These are phyloP conservation scores for Cladochytrium replicatum DNA, from an alignment of 192 early-diverging fungal genomes.

Conservation along the genomic window DNA sequence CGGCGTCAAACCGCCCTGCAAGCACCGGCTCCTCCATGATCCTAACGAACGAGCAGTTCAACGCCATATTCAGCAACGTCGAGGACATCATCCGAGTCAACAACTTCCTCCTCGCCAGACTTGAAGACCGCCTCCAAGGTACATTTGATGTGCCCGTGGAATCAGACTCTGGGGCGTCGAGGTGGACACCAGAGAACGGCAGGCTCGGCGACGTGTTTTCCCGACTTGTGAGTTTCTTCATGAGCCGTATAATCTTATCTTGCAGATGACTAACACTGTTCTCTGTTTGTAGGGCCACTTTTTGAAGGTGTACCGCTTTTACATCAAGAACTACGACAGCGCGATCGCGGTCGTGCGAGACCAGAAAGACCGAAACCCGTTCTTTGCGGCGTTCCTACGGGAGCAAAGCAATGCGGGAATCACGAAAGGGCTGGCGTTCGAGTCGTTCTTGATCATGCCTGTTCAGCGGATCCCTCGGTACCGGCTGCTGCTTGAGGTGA, in stretches of 20 bases:
- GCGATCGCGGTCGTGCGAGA: conserved; percentile 15
- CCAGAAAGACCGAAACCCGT: neutral
- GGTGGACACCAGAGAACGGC: conserved; percentile 3
- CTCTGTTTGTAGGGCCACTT: conserved; percentile 10
- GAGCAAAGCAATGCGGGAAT: neutral
- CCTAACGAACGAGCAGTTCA: no score
- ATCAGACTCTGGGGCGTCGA: no score
- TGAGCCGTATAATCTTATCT: neutral
- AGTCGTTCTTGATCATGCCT: conserved; percentile 76
- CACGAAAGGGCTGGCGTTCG: conserved; percentile 48
- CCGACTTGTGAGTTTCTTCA: conserved; percentile 9
- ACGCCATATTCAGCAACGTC: no score
- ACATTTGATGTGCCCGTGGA: no score
- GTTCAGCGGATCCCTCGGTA: conserved; percentile 91
- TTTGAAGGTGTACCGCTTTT: conserved; percentile 17
- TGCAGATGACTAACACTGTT: neutral
- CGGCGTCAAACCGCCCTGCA: no score
- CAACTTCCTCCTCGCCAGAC: no score
- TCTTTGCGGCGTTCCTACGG: conserved; percentile 18
- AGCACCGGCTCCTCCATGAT: no score
- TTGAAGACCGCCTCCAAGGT: conserved; percentile 17
- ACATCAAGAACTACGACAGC: conserved; percentile 25
- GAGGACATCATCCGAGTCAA: no score
- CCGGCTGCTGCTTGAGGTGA: conserved; percentile 62
- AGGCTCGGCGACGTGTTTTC: conserved; percentile 23